Base-by-base conservation (phyloP, 306 rosid species). In the Casuarina glauca region DNA sequence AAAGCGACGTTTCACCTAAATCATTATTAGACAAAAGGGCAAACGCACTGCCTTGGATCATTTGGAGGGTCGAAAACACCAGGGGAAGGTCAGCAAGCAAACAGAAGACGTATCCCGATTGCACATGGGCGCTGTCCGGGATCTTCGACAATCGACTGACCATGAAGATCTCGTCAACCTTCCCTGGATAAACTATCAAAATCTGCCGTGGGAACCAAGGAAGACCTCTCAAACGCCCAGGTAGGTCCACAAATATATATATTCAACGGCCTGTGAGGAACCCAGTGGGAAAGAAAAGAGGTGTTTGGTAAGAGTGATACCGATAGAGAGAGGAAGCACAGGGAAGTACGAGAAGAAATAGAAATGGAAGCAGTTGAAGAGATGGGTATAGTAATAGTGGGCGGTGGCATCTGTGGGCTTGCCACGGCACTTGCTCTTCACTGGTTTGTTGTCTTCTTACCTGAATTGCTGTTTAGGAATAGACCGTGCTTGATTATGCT, bases 331-430 rank as follows among this genome's bases (percentile, higher is more conserved):
- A 55, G 62, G 12, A 55, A 55, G 35, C 8, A 3, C 6, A 44
- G 8, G 48, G 48, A 44, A 44, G 8, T 6, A 44, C 7, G 8
- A 26, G 32, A 19, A 53, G 6, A 55, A 35, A 54, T 54, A 26
- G 20, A 5, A 52, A 89, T 87, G 89, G 45, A 79, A 26, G 69
- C 5, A 35, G 75, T 2, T 6, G 79, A 55, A 54, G 88, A 86
- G 5, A 68, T 49, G 0, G 88, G 84, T 9, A 83, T 88, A 69
- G 89, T 83, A 60, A 90, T 90, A 15, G 85, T 88, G 2, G 92
- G 95, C 70, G 95, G 87, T 50, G 95, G 92, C 2, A 86, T 88
- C 10, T 84, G 95, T 7, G 92, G 95, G 61, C 95, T 90, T 52
- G 89, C 95, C 10, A 88, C 92, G 3, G 90, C 95, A 61, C 89